Percentiles rank a stretch among this genome's conserved stretches.
These are phyloP conservation scores for Pseudonitzschia delicatissima DNA, from an alignment of 108 stramenopile genomes.

Conservation along the genomic window DNA sequence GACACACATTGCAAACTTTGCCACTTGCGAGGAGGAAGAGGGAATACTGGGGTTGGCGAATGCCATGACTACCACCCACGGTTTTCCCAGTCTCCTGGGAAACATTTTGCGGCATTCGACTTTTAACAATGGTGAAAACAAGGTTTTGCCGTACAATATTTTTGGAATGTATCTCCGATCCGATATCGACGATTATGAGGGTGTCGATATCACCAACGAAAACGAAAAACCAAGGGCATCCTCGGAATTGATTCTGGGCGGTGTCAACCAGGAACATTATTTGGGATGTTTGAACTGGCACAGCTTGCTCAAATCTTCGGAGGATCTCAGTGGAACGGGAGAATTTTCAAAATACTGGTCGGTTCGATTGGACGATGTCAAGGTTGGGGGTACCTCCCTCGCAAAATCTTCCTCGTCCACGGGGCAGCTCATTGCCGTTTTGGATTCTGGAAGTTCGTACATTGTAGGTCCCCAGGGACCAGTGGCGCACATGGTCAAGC, in stretches of 20 bases:
- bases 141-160: neutral
- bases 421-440: constrained; percentile 60
- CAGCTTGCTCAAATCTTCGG: constrained; percentile 31
- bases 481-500: constrained; percentile 63
- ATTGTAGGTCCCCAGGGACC: constrained; percentile 79
- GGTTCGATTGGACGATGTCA: constrained; percentile 65
- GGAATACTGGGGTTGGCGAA: constrained; percentile 53
- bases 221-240: constrained; percentile 1
- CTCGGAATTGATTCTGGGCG: constrained; percentile 49
- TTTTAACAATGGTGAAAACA: neutral
- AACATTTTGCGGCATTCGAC: constrained; percentile 17
- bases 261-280: constrained; percentile 44
- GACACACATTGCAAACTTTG: constrained; percentile 33
- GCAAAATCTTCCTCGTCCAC: neutral
- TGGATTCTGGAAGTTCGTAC: constrained; percentile 92
- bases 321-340: constrained; percentile 10
- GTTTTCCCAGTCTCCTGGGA: constrained; percentile 29
- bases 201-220: neutral
- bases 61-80: constrained; percentile 24
- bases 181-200: constrained; percentile 36
- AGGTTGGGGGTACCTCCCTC: constrained; percentile 43
- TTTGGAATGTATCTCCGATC: constrained; percentile 39
- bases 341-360: constrained; percentile 80
- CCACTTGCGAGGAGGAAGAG: constrained; percentile 40
- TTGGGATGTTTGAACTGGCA: constrained; percentile 56